Evolutionary conservation across 495 filamentous ascomycete genomes (phyloP), one percentile per base, ranked within the genome.

Genomic region (Aspergillus wentii): DNA sequence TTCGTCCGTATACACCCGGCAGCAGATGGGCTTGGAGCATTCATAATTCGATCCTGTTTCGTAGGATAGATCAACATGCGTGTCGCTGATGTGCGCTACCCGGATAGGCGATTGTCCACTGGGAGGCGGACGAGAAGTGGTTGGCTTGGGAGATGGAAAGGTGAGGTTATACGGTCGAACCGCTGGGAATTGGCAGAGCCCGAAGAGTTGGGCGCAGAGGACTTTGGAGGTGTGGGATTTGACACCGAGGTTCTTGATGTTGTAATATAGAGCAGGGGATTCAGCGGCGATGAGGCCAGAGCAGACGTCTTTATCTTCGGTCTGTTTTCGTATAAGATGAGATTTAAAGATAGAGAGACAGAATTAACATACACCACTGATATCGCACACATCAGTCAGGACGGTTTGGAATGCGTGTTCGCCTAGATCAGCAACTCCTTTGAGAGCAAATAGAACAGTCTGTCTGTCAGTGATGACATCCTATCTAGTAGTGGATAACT

Each of bases 11-110:
- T 70, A 76, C 2, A 59, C 48, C 35, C 75, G 52, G 44, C 75
- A 79, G 48, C 75, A 79, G 43, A 79, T 74, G 7, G 68, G 70
- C 44, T 76, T 76, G 15, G 69, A 58, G n/a, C n/a, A n/a, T n/a
- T n/a, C n/a, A n/a, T n/a, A n/a, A n/a, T n/a, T n/a, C n/a, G n/a
- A n/a, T n/a, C n/a, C 75, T 4, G 56, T 50, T 15, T 65, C 66
- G 43, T 79, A 79, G 23, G 51, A 59, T 0, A 62, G 61, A 42
- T 79, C 75, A 32, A 78, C 56, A 41, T 79, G 75, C 7, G 73
- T 75, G 43, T 79, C 75, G 17, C 65, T 75, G 51, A 72, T 72
- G 43, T 79, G 75, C 10, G 75, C 73, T 9, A 79, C 58, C 17
- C 68, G 55, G 46, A 78, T 47, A 10, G 75, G 67, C 14, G 56